Conservation (phyloP, 371 early-diverging fungal genomes). For the Sanchytrium tribonematis region DNA sequence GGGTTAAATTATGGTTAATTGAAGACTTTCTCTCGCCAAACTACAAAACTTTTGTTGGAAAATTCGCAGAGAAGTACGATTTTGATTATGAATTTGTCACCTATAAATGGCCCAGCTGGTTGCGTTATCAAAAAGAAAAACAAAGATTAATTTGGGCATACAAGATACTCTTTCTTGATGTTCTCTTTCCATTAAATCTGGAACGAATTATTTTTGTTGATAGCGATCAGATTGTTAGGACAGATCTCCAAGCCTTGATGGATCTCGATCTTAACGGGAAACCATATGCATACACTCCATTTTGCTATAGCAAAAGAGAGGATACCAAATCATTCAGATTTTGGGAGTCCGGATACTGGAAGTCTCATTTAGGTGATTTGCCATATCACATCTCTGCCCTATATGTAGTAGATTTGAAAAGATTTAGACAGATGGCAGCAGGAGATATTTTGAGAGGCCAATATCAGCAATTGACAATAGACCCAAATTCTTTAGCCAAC, state of each 20-base stretch:
- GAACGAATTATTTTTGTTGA: slow-evolving; percentile 90
- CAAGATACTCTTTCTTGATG: slow-evolving; percentile 86
- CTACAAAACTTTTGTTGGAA: slow-evolving; percentile 57
- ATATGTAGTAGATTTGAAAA: slow-evolving; percentile 64
- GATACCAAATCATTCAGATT: slow-evolving; percentile 87
- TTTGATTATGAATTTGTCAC: slow-evolving; percentile 78
- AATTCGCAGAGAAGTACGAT: slow-evolving; percentile 41
- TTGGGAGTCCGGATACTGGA: slow-evolving; percentile 89
- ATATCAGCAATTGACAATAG: slow-evolving; percentile 61
- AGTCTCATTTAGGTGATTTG: slow-evolving; percentile 41
- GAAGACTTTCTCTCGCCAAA: slow-evolving; percentile 80
- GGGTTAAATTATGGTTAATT: slow-evolving; percentile 87
- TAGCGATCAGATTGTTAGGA: slow-evolving; percentile 84
- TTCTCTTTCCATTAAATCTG: slow-evolving; percentile 68
- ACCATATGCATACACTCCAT: slow-evolving; percentile 81
- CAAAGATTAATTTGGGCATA: slow-evolving; percentile 92
- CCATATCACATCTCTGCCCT: slow-evolving; percentile 90
- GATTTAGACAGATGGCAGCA: slow-evolving; percentile 68
- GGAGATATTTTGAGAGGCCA: slow-evolving; percentile 73
- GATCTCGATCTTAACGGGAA: slow-evolving; percentile 68
- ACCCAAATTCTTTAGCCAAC: slow-evolving; percentile 65
- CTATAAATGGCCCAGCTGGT: slow-evolving; percentile 92
- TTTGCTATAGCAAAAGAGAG: slow-evolving; percentile 47
- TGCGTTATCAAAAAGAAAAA: slow-evolving; percentile 61
- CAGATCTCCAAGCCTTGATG: slow-evolving; percentile 62